These are phyloP conservation scores for Fistulifera solaris DNA, from an alignment of 108 stramenopile species.

Conservation along the genomic window DNA sequence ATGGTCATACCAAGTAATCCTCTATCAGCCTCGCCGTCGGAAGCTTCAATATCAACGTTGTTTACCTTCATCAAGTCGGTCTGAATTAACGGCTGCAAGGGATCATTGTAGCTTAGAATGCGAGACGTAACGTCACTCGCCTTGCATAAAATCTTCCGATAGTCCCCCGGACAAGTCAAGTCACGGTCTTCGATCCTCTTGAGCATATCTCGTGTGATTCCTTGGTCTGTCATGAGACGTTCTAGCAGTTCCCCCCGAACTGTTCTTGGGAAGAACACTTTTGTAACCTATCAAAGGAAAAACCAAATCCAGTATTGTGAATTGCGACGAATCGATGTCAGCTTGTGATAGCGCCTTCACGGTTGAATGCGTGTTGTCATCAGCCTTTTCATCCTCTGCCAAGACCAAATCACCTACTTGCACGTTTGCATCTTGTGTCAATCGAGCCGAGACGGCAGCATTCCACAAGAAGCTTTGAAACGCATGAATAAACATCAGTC, in stretches of 20 bases:
- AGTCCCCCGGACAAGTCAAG: constrained; percentile 51
- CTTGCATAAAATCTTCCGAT: constrained; percentile 67
- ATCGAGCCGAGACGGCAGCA: constrained; percentile 30
- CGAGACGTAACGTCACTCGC: constrained; percentile 58
- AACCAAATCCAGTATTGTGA: constrained; percentile 71
- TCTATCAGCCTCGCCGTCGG: constrained; percentile 4
- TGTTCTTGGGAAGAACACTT: constrained; percentile 46
- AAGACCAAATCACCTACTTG: constrained; percentile 62
- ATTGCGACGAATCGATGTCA: constrained; percentile 43
- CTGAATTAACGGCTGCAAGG: constrained; percentile 63
- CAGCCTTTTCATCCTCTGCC: constrained; percentile 27
- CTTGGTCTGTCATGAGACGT: constrained; percentile 27
- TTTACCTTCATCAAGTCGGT: constrained; percentile 74
- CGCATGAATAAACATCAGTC: constrained; percentile 85
- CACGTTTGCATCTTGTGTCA: constrained; percentile 32
- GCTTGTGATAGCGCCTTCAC: constrained; percentile 50
- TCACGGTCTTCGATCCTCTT: constrained; percentile 35
- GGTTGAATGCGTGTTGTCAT: constrained; percentile 1
- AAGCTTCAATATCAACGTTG: constrained; percentile 9
- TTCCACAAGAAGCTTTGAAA: constrained; percentile 64
- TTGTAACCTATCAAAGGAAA: constrained; percentile 75
- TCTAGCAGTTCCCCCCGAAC: constrained; percentile 11
- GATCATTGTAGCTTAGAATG: constrained; percentile 60
- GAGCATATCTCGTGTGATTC: constrained; percentile 32
- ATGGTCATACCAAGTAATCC: constrained; percentile 66